A percentile compares a stretch with the other conserved stretches of the same genome.
Evolutionary conservation across 2,329 filamentous ascomycete genomes (phyloP).

Genomic region (Cordyceps cateniannulata): DNA sequence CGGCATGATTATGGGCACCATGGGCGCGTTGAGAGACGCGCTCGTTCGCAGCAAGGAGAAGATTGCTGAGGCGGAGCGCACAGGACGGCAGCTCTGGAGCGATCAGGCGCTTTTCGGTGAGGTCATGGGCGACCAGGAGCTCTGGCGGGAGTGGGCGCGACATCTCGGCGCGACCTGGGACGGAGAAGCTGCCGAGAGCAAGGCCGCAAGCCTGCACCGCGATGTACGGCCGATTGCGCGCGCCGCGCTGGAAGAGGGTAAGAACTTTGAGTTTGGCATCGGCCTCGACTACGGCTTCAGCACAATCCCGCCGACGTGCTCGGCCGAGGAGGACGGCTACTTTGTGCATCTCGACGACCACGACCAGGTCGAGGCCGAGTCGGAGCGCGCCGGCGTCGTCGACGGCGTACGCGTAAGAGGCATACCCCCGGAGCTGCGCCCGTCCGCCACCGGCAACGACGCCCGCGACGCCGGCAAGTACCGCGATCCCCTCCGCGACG

Average conservation of each 20-base stretch:
- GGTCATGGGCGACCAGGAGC: conserved; percentile 33
- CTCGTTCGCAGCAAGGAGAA: conserved; percentile 24
- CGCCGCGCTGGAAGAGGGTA: conserved; percentile 23
- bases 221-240: conserved; percentile 22
- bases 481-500: conserved; percentile 13
- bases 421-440: conserved; percentile 22
- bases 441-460: background rate
- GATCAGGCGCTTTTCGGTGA: conserved; percentile 32
- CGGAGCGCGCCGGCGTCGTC: conserved; percentile 25
- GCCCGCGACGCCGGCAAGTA: conserved; percentile 1
- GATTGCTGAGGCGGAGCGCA: conserved; percentile 20
- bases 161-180: conserved; percentile 27
- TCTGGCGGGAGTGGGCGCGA: conserved; percentile 28
- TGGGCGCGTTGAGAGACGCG: conserved; percentile 21
- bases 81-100: conserved; percentile 31
- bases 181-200: conserved; percentile 18
- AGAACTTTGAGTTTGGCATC: conserved; percentile 32
- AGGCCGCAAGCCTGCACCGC: conserved; percentile 11
- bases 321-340: conserved; percentile 29
- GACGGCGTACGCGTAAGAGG: conserved; percentile 23
- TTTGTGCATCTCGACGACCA: conserved; percentile 26
- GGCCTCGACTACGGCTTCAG: conserved; percentile 33
- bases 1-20: conserved; percentile 30
- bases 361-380: conserved; percentile 18
- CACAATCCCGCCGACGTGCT: conserved; percentile 31